Conservation (phyloP, 2,329 filamentous ascomycete species). For the Madurella mycetomatis region DNA sequence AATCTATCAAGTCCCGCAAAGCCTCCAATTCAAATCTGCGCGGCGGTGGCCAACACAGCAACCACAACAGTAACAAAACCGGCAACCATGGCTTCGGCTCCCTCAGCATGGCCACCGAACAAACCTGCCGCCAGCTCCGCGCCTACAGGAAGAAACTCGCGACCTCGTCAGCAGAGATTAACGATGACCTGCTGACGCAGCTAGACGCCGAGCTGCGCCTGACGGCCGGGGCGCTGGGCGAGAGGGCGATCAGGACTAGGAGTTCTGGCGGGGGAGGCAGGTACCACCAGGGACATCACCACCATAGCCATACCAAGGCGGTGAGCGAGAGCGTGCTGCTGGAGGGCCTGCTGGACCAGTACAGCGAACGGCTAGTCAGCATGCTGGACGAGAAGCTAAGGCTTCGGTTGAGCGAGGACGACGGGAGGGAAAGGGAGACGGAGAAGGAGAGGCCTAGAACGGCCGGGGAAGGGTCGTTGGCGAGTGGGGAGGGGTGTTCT, state of each 20-base stretch:
- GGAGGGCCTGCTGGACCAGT: conserved; percentile 66
- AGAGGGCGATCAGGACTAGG: conserved; percentile 48
- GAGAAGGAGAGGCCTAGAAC: conserved; percentile 22
- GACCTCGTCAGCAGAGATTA: conserved; percentile 49
- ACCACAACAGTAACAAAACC: background rate
- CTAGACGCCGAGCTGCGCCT: conserved; percentile 61
- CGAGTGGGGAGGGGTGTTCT: background rate
- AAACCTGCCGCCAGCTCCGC: conserved; percentile 57
- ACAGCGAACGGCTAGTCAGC: conserved; percentile 66
- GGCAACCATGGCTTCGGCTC: conserved; percentile 43
- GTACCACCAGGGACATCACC: background rate
- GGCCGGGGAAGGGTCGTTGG: conserved; percentile 20
- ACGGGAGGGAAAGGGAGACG: conserved; percentile 10
- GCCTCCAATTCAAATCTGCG: conserved; percentile 47
- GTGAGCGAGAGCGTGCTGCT: conserved; percentile 54
- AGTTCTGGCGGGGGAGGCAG: conserved; percentile 21
- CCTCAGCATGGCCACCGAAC: conserved; percentile 60
- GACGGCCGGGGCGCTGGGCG: conserved; percentile 57
- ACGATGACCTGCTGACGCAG: conserved; percentile 55
- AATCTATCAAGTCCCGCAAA: conserved; percentile 36
- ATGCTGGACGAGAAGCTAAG: conserved; percentile 69
- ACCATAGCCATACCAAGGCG: conserved; percentile 25
- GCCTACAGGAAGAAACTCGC: conserved; percentile 59
- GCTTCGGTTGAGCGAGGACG: conserved; percentile 32
- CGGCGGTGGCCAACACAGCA: background rate